Conservation (phyloP, 495 filamentous ascomycete genomes). For the Choiromyces venosus region DNA sequence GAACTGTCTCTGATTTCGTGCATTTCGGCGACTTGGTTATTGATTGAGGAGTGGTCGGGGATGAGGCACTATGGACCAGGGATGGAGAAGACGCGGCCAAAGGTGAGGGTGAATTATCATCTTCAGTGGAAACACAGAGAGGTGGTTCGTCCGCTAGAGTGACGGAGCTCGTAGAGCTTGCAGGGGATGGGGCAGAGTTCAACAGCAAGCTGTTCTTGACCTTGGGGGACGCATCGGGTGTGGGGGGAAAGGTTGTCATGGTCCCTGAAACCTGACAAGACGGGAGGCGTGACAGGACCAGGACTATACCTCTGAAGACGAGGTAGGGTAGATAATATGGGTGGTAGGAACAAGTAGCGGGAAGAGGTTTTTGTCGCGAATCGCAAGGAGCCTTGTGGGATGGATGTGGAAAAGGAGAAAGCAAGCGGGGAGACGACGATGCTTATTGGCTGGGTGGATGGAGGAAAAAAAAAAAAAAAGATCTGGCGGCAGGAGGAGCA, state of each 20-base stretch:
- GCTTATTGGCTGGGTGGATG: neutral
- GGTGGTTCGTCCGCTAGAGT: constrained; percentile 34
- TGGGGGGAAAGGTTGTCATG: constrained; percentile 36
- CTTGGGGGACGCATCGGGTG: constrained; percentile 35
- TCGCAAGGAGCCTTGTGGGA: neutral
- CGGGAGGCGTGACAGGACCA: neutral
- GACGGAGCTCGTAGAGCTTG: constrained; percentile 26
- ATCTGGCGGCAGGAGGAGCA: neutral
- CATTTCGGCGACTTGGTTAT: neutral
- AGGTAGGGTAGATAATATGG: neutral
- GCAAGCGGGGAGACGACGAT: neutral
- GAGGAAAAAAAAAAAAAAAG: neutral
- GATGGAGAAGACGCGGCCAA: neutral
- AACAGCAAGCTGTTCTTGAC: constrained; percentile 30
- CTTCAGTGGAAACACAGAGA: constrained; percentile 19
- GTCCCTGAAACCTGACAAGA: constrained; percentile 4
- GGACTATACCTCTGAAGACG: neutral
- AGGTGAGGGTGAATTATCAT: constrained; percentile 13
- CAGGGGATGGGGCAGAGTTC: constrained; percentile 25
- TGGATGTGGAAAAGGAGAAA: neutral
- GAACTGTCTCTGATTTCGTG: neutral
- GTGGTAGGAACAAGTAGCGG: neutral
- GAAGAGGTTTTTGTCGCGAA: constrained; percentile 3
- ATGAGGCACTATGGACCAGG: neutral
- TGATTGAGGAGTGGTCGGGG: neutral